Percentiles rank a stretch among this genome's conserved stretches.
Evolutionary conservation across 2,329 filamentous ascomycete genomes (phyloP).

Genomic region (Aspergillus arachidicola): DNA sequence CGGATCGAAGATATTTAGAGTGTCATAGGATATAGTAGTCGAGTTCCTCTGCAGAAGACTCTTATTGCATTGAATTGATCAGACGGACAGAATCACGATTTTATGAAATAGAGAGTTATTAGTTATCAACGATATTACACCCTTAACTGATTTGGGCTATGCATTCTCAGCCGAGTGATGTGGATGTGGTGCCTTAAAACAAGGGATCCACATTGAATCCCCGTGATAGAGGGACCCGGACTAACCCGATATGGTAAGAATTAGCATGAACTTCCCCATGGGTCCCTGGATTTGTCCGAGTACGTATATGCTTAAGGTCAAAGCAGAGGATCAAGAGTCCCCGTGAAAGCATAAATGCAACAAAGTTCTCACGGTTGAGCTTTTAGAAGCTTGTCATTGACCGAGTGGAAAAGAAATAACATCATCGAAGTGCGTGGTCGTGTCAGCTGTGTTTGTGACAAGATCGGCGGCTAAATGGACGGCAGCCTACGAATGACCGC

Average conservation of each 20-base stretch:
- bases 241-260: slow-evolving; percentile 1
- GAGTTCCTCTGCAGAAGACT: neutral
- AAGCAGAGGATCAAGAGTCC: neutral
- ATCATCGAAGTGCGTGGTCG: neutral
- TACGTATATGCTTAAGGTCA: neutral
- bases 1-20: neutral
- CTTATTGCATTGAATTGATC: neutral
- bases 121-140: neutral
- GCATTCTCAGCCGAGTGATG: neutral
- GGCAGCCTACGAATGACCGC: slow-evolving; percentile 9
- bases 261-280: neutral
- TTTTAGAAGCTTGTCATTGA: neutral
- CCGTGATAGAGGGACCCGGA: neutral
- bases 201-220: neutral
- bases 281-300: neutral
- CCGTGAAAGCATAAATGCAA: neutral
- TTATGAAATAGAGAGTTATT: neutral
- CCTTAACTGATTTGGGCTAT: neutral
- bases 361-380: neutral
- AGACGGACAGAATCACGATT: too few species aligned
- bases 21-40: neutral
- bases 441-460: neutral
- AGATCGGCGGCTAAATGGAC: neutral
- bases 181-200: neutral
- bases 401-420: neutral